Percentiles rank a stretch among this genome's conserved stretches.
Evolutionary conservation across 176 grass and related monocot species (phyloP).

Genomic region (Hsuehochloa calcarea): DNA sequence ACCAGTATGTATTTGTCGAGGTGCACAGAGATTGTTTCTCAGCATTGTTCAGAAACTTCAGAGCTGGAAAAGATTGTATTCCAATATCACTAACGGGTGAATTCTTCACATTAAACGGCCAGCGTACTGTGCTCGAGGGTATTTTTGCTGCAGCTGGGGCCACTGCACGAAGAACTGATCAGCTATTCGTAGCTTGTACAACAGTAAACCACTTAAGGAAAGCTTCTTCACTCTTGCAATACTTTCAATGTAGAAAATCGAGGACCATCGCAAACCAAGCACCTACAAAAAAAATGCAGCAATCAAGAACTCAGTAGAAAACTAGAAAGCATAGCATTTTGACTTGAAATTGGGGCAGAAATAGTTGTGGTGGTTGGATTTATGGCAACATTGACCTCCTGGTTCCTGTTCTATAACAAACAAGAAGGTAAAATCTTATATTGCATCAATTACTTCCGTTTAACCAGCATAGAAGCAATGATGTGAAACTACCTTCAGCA

Average conservation of each 20-base stretch:
- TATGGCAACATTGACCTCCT: not conserved
- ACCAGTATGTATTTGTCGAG: not conserved
- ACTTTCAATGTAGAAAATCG: constrained; percentile 87
- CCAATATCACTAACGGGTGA: not conserved
- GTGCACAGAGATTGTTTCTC: not conserved
- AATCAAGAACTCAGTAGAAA: not conserved
- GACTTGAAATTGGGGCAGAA: not conserved
- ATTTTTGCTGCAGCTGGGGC: constrained; percentile 68
- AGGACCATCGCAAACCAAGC: constrained; percentile 67
- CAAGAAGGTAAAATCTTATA: not conserved
- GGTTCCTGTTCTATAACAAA: not conserved
- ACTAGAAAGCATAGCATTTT: not conserved
- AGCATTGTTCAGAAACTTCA: not conserved
- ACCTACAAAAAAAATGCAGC: constrained; percentile 39
- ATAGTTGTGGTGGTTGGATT: not conserved
- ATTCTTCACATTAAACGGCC: constrained; percentile 74
- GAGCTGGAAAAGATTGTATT: not conserved
- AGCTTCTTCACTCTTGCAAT: constrained; percentile 90
- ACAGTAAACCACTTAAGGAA: constrained; percentile 74
- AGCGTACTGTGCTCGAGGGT: constrained; percentile 51
- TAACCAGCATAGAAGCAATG: not conserved
- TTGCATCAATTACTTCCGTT: not conserved
- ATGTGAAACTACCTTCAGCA: constrained; percentile 65
- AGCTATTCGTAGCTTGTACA: constrained; percentile 77
- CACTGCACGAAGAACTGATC: constrained; percentile 89